phyloP scores from a whole-genome alignment of 2,329 filamentous ascomycete species.

The Penicillium psychrosexuale region DNA sequence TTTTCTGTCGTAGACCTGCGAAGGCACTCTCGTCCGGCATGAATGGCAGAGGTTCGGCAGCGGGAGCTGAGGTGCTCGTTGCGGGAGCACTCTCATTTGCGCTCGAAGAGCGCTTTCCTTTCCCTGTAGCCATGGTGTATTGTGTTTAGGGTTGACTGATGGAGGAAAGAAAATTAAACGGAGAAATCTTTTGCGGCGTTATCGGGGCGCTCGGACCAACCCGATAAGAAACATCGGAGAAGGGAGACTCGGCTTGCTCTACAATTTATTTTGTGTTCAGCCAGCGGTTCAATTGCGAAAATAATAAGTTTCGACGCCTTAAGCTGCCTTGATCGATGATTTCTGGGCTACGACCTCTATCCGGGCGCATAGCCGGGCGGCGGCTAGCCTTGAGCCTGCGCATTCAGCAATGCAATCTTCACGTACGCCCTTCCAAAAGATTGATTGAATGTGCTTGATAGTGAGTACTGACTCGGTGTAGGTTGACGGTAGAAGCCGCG shows the following conservation, averaged over 20 bases:
- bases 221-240: slow-evolving; percentile 22
- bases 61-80: slow-evolving; percentile 16
- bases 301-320: slow-evolving; percentile 1
- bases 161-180: slow-evolving; percentile 21
- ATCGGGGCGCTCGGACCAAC: slow-evolving; percentile 26
- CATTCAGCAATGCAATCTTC: slow-evolving; percentile 33
- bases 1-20: slow-evolving; percentile 42
- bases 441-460: neutral
- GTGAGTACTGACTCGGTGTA: slow-evolving; percentile 28
- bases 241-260: slow-evolving; percentile 7
- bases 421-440: slow-evolving; percentile 33
- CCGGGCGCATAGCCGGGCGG: slow-evolving; percentile 24
- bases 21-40: slow-evolving; percentile 40
- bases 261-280: slow-evolving; percentile 6
- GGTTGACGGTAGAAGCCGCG: slow-evolving; percentile 56
- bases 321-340: slow-evolving; percentile 22
- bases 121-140: slow-evolving; percentile 39
- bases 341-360: slow-evolving; percentile 22
- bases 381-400: slow-evolving; percentile 11
- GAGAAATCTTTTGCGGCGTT: slow-evolving; percentile 31
- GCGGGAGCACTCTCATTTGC: slow-evolving; percentile 19
- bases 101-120: slow-evolving; percentile 34
- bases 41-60: slow-evolving; percentile 22
- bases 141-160: slow-evolving; percentile 14
- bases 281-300: neutral